Base-by-base conservation (phyloP, 2,329 filamentous ascomycete species). In the Penicillium sp. region DNA sequence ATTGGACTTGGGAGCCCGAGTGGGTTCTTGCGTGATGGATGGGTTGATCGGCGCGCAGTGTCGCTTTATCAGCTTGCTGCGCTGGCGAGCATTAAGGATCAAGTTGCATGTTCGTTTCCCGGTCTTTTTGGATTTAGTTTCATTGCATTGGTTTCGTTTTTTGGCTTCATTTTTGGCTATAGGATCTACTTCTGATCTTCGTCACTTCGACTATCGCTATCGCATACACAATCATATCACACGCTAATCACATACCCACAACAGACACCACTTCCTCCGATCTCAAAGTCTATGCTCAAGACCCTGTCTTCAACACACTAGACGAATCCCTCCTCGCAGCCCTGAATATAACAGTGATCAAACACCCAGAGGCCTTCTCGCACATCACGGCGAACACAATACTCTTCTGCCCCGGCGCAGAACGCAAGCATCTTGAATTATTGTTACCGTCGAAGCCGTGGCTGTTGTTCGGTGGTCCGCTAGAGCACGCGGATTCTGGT, bases 321-420 rank as follows among this genome's bases (percentile, higher is more conserved):
- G 78, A 80, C 45, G 63, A 55, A 11, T 52, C 64, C 7, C 71
- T 79, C 12, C 69, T 80, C 5, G 40, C 61, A 5, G 65, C 64
- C 9, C 62, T 75, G 5, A 62, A 63, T 8, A 71, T 78, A 45
- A 68, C 61, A n/a, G 69, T 75, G 26, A 61, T 80, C 31, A 45
- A 72, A 1, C 75, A 81, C 1, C 87, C 87, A 0, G 65, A 53
- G 0, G 86, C 78, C 0, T 86, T 84, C 61, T 68, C 77, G 0
- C 61, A 77, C 6, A 75, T 89, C 10, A 75, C 78, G 16, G 45
- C 66, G 0, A 63, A 72, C 0, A 80, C 83, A 0, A 67, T 90
- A 1, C 74, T 88, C 2, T 89, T 83, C 60, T 86, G 83, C 1
- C 78, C 88, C 0, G 86, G 88, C 48, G 77, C 74, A 1, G 76